Percentiles rank a stretch among this genome's conserved stretches.
phyloP scores from a whole-genome alignment of 495 filamentous ascomycete genomes.

The Neurospora sp. region DNA sequence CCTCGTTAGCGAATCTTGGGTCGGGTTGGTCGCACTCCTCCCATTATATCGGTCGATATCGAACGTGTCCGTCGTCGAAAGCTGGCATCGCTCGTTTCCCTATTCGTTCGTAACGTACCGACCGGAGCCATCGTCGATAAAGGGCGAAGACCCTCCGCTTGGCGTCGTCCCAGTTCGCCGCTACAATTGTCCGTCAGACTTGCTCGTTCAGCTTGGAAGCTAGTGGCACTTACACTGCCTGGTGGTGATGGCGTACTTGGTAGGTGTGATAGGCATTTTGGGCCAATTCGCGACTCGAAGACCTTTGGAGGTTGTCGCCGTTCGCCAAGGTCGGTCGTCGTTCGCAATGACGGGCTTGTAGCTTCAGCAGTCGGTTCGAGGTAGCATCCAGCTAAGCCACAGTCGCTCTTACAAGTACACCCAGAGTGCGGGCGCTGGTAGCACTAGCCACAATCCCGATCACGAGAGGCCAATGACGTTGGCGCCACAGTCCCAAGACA shows the following conservation, averaged over 20 bases:
- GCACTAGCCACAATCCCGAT: neutral
- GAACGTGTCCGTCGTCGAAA: neutral
- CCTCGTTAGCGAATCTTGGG: slow-evolving; percentile 4
- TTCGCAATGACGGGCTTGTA: neutral
- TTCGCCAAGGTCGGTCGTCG: neutral
- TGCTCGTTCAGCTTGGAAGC: neutral
- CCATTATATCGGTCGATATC: neutral
- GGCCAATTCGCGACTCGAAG: slow-evolving; percentile 4
- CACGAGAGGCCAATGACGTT: neutral
- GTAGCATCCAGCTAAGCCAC: neutral
- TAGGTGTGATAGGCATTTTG: slow-evolving; percentile 67
- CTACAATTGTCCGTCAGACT: slow-evolving; percentile 33
- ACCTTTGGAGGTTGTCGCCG: slow-evolving; percentile 9
- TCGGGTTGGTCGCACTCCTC: neutral
- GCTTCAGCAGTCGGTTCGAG: neutral
- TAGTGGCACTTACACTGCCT: slow-evolving; percentile 61
- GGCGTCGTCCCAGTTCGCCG: slow-evolving; percentile 78
- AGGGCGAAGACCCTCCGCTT: slow-evolving; percentile 67
- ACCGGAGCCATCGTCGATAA: slow-evolving; percentile 89
- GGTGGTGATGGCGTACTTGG: slow-evolving; percentile 81
- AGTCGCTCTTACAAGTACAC: neutral
- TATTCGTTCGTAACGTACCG: slow-evolving; percentile 48
- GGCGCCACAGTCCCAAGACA: neutral
- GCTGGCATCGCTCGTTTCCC: neutral
- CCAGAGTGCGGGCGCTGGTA: neutral